Base-by-base conservation (phyloP, 23 red algal genomes). In the Gracilariopsis chorda region DNA sequence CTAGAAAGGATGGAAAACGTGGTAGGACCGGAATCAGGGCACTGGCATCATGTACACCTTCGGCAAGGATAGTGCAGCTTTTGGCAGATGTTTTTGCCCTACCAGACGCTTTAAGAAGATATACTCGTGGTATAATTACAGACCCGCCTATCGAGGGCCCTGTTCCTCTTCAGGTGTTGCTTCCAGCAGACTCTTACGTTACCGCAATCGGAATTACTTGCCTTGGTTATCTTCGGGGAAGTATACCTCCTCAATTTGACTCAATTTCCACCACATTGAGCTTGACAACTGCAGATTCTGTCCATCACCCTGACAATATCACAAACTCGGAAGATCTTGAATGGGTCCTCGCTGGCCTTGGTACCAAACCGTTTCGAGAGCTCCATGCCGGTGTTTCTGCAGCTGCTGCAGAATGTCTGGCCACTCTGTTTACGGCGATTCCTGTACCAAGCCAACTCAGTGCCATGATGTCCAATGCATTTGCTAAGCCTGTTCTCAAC, bases 391-490 rank as follows among this genome's bases (percentile, higher is more conserved):
- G 88, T 24, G 88, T 91, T 17, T 82, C 41, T 41, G 88, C 77
- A 7, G 88, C 88, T 2, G 88, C 88, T 35, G 88, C 88, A 0
- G 88, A 91, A 74, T 91, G 61, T 52, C 40, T 91, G 45, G 88
- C 88, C 3, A 91, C 74, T 20, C 36, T 91, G 19, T 59, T 91
- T 14, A 58, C 62, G 3, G 42, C 56, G 19, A 80, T 91, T 65
- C 88, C 88, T 70, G 57, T 82, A 28, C 63, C 74, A 23, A 82
- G 57, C 28, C 88, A 82, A 59, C 27, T 91, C 34, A 82, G 88
- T 55, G 51, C 60, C 21, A 70, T 59, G 13, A 56, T 91, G 19
- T 68, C 88, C 8, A 82, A 82, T 37, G 43, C 34, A 25, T 71
- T 91, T 73, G 88, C 88, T 37, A 58, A 64, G 71, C 88, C 88